A percentile compares a stretch with the other conserved stretches of the same genome.
These are phyloP conservation scores for Candida tibetensis DNA, from an alignment of 805 yeast species.

Conservation along the genomic window DNA sequence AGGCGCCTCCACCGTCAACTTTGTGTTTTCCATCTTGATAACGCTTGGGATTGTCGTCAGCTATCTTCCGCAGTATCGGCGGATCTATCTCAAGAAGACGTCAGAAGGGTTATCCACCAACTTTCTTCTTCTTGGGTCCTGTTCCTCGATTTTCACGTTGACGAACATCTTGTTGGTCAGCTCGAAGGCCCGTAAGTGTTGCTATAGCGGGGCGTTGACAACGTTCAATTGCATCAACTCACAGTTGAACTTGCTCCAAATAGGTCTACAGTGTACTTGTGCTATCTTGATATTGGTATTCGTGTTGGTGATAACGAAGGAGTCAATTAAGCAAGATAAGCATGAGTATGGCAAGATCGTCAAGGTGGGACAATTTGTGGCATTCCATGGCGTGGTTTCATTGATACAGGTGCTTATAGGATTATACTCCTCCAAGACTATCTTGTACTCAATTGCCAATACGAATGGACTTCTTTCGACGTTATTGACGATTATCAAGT, in stretches of 20 bases:
- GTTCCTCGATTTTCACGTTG: slow-evolving; percentile 65
- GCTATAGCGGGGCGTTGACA: slow-evolving; percentile 42
- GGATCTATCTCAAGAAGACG: slow-evolving; percentile 54
- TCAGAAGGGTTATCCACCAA: slow-evolving; percentile 78
- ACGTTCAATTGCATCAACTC: slow-evolving; percentile 63
- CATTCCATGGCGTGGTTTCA: slow-evolving; percentile 34
- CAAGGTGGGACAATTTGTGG: slow-evolving; percentile 40
- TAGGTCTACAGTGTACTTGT: slow-evolving; percentile 58
- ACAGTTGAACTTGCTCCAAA: slow-evolving; percentile 64
- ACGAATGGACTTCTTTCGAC: slow-evolving; percentile 66
- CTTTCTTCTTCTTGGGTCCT: slow-evolving; percentile 66
- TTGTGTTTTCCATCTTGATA: slow-evolving; percentile 49
- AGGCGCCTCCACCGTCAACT: slow-evolving; percentile 50
- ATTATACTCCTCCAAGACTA: slow-evolving; percentile 19
- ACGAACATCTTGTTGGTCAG: slow-evolving; percentile 65
- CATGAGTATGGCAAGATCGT: slow-evolving; percentile 42
- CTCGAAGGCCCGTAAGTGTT: slow-evolving; percentile 60
- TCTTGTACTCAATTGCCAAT: slow-evolving; percentile 46
- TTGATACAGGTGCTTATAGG: slow-evolving; percentile 35
- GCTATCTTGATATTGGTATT: slow-evolving; percentile 56
- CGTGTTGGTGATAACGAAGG: slow-evolving; percentile 47
- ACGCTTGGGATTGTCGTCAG: slow-evolving; percentile 68
- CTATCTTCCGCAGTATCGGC: slow-evolving; percentile 71
- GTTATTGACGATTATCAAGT: slow-evolving; percentile 62
- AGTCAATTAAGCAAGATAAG: slow-evolving; percentile 46